A percentile compares a stretch with the other conserved stretches of the same genome.
These are phyloP conservation scores for Talaromyces sp. DNA, from an alignment of 2,329 filamentous ascomycete genomes.

Conservation along the genomic window DNA sequence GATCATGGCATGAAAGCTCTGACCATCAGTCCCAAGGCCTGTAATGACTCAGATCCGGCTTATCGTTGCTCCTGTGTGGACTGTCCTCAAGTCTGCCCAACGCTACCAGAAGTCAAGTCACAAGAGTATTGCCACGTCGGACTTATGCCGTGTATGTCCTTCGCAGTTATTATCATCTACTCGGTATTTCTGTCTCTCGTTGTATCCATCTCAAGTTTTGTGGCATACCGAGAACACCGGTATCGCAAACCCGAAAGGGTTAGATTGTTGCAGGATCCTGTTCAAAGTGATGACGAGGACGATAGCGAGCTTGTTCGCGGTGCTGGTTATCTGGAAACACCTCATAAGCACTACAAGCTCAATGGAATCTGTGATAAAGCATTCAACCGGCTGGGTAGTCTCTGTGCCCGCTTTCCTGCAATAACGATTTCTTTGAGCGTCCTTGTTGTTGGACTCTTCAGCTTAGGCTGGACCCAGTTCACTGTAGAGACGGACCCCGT, in stretches of 20 bases:
- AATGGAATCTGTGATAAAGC: constrained; percentile 77
- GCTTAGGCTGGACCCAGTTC: constrained; percentile 83
- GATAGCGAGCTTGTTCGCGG: constrained; percentile 80
- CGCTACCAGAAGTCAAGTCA: constrained; percentile 71
- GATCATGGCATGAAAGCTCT: constrained; percentile 66
- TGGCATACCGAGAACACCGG: constrained; percentile 70
- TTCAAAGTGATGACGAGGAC: constrained; percentile 87
- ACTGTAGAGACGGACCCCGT: constrained; percentile 88
- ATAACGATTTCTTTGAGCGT: constrained; percentile 76
- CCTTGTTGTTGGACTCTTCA: constrained; percentile 73
- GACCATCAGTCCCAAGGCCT: constrained; percentile 73
- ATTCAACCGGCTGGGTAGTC: constrained; percentile 76
- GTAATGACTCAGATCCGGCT: constrained; percentile 80
- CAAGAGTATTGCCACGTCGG: constrained; percentile 76
- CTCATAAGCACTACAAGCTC: constrained; percentile 73
- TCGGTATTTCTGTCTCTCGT: constrained; percentile 68
- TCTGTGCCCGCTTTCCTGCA: constrained; percentile 77
- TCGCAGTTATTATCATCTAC: constrained; percentile 85
- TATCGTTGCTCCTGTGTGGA: constrained; percentile 94
- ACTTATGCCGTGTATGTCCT: constrained; percentile 85
- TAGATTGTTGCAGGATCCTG: constrained; percentile 79
- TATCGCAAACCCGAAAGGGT: constrained; percentile 75
- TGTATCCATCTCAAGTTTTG: constrained; percentile 66
- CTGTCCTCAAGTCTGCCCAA: constrained; percentile 80
- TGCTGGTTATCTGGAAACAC: constrained; percentile 72